Percentiles rank a stretch among this genome's conserved stretches.
These are phyloP conservation scores for Pyrenophora seminiperda DNA, from an alignment of 2,329 filamentous ascomycete genomes.

Conservation along the genomic window DNA sequence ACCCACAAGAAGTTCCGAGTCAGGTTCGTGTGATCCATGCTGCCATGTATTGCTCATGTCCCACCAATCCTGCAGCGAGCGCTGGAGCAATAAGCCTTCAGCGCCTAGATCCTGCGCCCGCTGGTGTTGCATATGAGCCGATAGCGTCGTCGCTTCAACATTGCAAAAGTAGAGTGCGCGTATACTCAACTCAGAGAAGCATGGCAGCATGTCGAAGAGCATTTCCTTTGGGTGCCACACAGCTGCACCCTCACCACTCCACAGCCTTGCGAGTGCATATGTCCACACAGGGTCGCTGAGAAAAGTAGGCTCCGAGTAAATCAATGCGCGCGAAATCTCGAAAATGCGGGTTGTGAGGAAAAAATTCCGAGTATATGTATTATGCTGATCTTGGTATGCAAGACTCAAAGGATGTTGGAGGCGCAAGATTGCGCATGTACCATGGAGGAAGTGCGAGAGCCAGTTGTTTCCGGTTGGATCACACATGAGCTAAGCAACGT, in stretches of 20 bases:
- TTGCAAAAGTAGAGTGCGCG: constrained; percentile 16
- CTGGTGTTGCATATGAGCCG: not conserved
- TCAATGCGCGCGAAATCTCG: constrained; percentile 34
- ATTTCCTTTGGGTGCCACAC: constrained; percentile 36
- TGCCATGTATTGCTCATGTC: constrained; percentile 17
- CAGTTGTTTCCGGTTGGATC: constrained; percentile 33
- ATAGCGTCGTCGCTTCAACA: not conserved
- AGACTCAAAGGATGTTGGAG: constrained; percentile 25
- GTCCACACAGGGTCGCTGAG: constrained; percentile 27
- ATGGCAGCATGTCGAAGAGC: constrained; percentile 33
- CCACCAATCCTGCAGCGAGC: constrained; percentile 25
- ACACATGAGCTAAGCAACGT: constrained; percentile 30
- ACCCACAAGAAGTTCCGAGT: constrained; percentile 23
- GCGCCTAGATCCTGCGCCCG: constrained; percentile 16
- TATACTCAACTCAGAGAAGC: constrained; percentile 28
- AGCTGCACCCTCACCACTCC: constrained; percentile 14
- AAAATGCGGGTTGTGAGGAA: constrained; percentile 37
- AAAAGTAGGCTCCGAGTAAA: constrained; percentile 33
- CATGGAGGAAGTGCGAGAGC: constrained; percentile 36
- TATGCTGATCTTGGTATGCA: not conserved
- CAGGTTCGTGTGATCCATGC: not conserved
- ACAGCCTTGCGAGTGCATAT: constrained; percentile 22
- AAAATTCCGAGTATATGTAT: constrained; percentile 23
- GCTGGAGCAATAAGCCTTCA: constrained; percentile 27
- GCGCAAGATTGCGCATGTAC: constrained; percentile 33